phyloP scores from a whole-genome alignment of 2,329 filamentous ascomycete species.

The Scedosporium dehoogii region DNA sequence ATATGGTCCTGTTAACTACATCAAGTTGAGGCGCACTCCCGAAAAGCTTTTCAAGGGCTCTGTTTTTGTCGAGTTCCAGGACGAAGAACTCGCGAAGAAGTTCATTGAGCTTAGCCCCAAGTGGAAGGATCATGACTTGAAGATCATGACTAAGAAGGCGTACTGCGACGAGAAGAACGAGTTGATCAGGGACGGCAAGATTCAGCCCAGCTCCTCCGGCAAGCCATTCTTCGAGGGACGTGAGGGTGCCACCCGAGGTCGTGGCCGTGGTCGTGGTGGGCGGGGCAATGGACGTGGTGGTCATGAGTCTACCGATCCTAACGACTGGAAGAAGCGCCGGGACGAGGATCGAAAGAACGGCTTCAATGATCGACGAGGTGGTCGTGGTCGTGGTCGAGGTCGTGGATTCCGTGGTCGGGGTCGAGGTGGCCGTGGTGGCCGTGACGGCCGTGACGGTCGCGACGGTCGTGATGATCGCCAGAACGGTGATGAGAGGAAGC shows the following conservation, averaged over 20 bases:
- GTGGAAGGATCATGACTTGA: conserved; percentile 71
- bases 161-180: conserved; percentile 73
- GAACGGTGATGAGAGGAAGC: neutral
- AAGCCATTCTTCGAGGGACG: conserved; percentile 41
- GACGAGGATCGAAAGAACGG: conserved; percentile 48
- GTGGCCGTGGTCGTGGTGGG: conserved; percentile 20
- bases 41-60: conserved; percentile 84
- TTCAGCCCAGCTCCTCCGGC: conserved; percentile 44
- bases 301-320: conserved; percentile 31
- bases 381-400: conserved; percentile 23
- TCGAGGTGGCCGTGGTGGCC: conserved; percentile 30
- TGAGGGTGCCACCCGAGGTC: conserved; percentile 16
- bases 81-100: conserved; percentile 65
- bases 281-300: conserved; percentile 27
- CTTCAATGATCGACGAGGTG: conserved; percentile 38
- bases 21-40: conserved; percentile 73
- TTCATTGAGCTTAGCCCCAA: conserved; percentile 81
- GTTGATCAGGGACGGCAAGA: conserved; percentile 60
- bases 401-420: conserved; percentile 24
- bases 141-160: conserved; percentile 78
- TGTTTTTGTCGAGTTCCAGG: conserved; percentile 86
- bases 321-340: conserved; percentile 56
- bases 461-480: conserved; percentile 12
- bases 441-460: conserved; percentile 24
- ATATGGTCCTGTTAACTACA: conserved; percentile 67